Conservation (phyloP, 2,329 filamentous ascomycete species). For the Trichoderma sp. region DNA sequence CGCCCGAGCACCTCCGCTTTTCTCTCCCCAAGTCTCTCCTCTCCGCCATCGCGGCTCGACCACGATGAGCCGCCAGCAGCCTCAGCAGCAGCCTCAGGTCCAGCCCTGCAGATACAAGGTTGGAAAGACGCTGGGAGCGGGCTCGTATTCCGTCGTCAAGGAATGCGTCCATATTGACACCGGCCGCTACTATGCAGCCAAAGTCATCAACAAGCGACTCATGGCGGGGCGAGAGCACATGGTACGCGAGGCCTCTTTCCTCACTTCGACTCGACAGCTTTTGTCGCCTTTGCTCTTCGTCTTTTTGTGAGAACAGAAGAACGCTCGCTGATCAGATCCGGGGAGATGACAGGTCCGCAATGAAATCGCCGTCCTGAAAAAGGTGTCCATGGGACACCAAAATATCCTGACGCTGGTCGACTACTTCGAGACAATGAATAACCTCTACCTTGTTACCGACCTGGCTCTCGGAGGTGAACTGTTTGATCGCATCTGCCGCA, state of each 20-base stretch:
- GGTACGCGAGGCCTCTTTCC: slow-evolving; percentile 51
- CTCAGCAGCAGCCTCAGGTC: slow-evolving; percentile 54
- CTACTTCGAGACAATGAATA: slow-evolving; percentile 99
- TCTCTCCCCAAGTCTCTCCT: neutral
- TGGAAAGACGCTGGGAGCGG: slow-evolving; percentile 92
- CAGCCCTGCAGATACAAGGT: slow-evolving; percentile 98
- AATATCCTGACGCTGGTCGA: slow-evolving; percentile 97
- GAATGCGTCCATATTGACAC: slow-evolving; percentile 99
- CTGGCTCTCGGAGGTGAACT: slow-evolving; percentile 93
- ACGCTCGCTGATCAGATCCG: neutral
- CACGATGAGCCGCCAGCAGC: slow-evolving; percentile 29
- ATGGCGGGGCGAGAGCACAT: slow-evolving; percentile 98
- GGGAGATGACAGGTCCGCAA: slow-evolving; percentile 69
- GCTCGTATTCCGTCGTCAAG: slow-evolving; percentile 97
- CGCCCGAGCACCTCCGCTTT: neutral
- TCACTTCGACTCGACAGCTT: neutral
- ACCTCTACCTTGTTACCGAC: slow-evolving; percentile 96
- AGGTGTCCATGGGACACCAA: slow-evolving; percentile 98
- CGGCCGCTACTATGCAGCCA: slow-evolving; percentile 95
- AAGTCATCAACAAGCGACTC: slow-evolving; percentile 97
- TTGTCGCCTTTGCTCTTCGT: no score
- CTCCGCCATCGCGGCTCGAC: neutral
- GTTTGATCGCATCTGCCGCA: slow-evolving; percentile 97
- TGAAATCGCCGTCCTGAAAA: slow-evolving; percentile 95
- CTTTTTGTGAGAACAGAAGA: neutral